These are phyloP conservation scores for Pseudevernia furfuracea DNA, from an alignment of 495 filamentous ascomycete species.

Conservation along the genomic window DNA sequence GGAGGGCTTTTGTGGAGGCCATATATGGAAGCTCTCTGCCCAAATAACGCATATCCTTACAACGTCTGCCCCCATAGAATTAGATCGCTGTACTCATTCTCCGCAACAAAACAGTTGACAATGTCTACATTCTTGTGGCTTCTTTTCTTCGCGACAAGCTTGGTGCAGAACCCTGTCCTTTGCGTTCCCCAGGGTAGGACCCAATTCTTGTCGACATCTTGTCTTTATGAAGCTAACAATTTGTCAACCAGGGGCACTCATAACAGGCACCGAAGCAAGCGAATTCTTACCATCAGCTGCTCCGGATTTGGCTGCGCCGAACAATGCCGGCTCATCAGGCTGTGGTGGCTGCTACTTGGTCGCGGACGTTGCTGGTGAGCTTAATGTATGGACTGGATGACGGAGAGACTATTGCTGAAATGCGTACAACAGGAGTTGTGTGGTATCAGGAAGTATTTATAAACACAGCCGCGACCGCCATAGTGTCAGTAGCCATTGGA, in stretches of 20 bases:
- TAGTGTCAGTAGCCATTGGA: conserved; percentile 19
- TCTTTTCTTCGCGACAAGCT: conserved; percentile 2
- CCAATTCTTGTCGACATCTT: background rate
- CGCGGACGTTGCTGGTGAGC: conserved; percentile 22
- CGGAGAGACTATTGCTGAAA: background rate
- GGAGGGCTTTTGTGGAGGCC: conserved; percentile 5
- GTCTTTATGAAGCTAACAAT: conserved; percentile 2
- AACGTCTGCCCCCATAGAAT: background rate
- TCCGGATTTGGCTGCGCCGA: conserved; percentile 18
- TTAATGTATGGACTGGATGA: background rate
- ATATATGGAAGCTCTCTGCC: conserved; percentile 18
- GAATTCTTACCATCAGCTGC: conserved; percentile 12
- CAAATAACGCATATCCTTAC: background rate
- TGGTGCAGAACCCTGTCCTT: background rate
- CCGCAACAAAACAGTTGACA: background rate
- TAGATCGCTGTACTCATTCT: background rate
- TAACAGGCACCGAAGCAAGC: conserved; percentile 11
- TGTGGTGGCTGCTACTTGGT: conserved; percentile 24
- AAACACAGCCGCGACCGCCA: conserved; percentile 23
- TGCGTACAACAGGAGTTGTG: conserved; percentile 11
- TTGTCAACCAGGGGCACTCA: conserved; percentile 9
- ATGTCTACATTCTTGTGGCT: conserved; percentile 7
- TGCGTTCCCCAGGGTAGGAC: conserved; percentile 12
- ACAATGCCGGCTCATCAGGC: background rate
- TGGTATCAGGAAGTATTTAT: conserved; percentile 27